Evolutionary conservation across 495 filamentous ascomycete species (phyloP).

Genomic region (Xylaria castorea): DNA sequence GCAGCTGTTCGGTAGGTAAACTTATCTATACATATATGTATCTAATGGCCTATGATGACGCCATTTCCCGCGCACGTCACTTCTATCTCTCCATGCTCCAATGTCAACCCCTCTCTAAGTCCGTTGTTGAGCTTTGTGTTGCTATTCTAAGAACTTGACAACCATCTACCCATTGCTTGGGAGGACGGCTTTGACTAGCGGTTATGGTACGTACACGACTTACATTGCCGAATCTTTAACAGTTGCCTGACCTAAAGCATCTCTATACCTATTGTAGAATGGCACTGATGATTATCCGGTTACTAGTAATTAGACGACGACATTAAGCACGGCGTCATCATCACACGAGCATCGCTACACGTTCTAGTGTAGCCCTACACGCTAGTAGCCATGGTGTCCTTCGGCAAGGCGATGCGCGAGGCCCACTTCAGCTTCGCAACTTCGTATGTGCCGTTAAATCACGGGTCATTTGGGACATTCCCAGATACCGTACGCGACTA

Average conservation of each 20-base stretch:
- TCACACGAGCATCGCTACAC: conserved; percentile 20
- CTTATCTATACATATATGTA: neutral
- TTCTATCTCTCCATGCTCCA: neutral
- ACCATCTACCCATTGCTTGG: neutral
- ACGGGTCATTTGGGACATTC: conserved; percentile 50
- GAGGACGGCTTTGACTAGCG: neutral
- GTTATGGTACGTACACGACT: neutral
- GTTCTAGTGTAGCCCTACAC: conserved; percentile 20
- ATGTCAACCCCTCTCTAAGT: neutral
- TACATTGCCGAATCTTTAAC: conserved; percentile 4
- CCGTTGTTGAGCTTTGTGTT: neutral
- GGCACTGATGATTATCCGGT: neutral
- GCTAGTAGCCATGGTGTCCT: conserved; percentile 25
- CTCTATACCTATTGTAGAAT: neutral
- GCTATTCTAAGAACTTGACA: neutral
- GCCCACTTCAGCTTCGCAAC: conserved; percentile 46
- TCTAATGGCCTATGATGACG: conserved; percentile 4
- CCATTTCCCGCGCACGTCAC: conserved; percentile 1
- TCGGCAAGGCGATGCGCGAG: conserved; percentile 47
- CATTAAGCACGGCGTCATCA: neutral
- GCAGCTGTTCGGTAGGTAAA: neutral
- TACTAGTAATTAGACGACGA: neutral
- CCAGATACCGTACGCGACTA: conserved; percentile 42
- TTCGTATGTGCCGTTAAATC: conserved; percentile 48
- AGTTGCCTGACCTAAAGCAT: neutral